Percentiles rank a stretch among this genome's conserved stretches.
Conservation (phyloP, 2,329 filamentous ascomycete species). For the Grosmannia huntii region DNA sequence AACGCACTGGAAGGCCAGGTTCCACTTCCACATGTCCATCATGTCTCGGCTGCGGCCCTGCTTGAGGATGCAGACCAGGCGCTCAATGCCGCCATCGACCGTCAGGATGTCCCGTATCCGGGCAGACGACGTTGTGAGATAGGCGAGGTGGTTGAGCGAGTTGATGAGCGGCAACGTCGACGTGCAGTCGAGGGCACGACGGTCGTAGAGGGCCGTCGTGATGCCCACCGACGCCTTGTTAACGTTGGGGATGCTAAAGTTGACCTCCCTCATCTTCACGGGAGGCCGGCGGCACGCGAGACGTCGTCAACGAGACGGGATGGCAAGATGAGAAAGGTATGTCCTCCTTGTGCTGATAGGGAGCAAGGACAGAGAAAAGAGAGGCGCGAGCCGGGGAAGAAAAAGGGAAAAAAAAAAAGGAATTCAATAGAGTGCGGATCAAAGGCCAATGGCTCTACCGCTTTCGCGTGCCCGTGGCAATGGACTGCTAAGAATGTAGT, state of each 20-base stretch:
- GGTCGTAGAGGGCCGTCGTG: conserved; percentile 95
- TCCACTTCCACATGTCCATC: conserved; percentile 99
- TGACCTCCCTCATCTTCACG: conserved; percentile 82
- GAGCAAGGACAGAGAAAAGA: background rate
- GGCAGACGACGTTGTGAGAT: conserved; percentile 93
- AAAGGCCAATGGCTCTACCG: too few relatives aligned
- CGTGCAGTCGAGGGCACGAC: conserved; percentile 92
- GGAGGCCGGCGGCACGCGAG: background rate
- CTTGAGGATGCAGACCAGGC: conserved; percentile 94
- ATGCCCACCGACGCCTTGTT: conserved; percentile 96
- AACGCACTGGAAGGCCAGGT: conserved; percentile 95
- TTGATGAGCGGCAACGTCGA: conserved; percentile 97
- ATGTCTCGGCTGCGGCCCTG: conserved; percentile 93
- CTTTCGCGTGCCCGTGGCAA: background rate
- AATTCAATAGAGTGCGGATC: background rate
- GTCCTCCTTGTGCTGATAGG: background rate
- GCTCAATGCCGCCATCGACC: conserved; percentile 95
- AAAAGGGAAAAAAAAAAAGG: background rate
- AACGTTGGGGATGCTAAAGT: conserved; percentile 98
- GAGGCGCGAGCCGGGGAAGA: background rate
- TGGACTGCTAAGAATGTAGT: background rate
- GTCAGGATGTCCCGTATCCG: conserved; percentile 96
- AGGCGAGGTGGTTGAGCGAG: conserved; percentile 95
- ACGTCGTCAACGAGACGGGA: background rate
- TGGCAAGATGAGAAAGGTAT: background rate